Evolutionary conservation across 805 yeast genomes (phyloP), one percentile per base, ranked within the genome.

Genomic region (Vanderwaltozyma verrucispora): DNA sequence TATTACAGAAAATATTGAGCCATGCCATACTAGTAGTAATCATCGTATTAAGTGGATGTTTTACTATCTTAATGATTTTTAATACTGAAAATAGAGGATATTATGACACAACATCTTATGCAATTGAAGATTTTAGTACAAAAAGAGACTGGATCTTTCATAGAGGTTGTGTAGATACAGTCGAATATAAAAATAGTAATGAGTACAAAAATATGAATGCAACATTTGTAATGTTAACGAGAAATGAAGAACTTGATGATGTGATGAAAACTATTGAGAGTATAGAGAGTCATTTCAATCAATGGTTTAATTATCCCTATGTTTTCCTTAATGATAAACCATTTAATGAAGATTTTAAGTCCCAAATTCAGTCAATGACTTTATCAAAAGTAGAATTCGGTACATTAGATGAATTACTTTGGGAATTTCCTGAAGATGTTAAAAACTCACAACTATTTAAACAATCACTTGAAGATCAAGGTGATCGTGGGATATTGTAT

Each of bases 271-370:
- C 92, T 2, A 76, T 89, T 71, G 60, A 65, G 23, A 76, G 88
- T 3, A 53, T 92, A 38, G 97, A 89, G 56, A 67, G 84, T 19
- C 95, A 81, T 55, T 89, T 88, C 64, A 89, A 89, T 56, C 88
- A 88, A 50, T 86, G 95, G 95, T 92, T 70, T 59, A 73, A 81
- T 47, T 92, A 92, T 55, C 96, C 96, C 0, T 92, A 94, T 79
- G 80, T 85, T 1, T 85, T 92, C 49, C 59, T 92, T 15, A 89
- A 88, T 54, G 85, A 89, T 57, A 87, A 73, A 41, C 77, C 74
- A 14, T 88, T 89, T 50, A 65, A 69, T 17, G 71, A 72, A 2
- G 71, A 75, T 15, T 92, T 92, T 59, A 74, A 71, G 49, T 50
- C 48, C 2, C 60, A 67, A 2, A 78, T 86, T 0, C 36, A 47